A percentile compares a stretch with the other conserved stretches of the same genome.
Conservation (phyloP, 495 filamentous ascomycete species). For the Lasiosphaeria ovina region DNA sequence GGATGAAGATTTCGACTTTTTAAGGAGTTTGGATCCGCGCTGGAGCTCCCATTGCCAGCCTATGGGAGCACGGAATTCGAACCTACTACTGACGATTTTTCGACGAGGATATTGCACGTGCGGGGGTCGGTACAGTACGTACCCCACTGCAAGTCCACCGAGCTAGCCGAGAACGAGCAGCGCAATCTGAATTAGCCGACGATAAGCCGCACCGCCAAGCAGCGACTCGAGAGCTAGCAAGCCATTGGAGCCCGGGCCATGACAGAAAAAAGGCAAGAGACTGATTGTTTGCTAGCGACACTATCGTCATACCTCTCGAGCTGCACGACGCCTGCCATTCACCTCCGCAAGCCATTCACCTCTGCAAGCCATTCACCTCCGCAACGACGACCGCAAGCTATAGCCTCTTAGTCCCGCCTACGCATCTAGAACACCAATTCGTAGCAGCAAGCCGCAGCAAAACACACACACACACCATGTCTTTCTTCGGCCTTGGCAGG, state of each 20-base stretch:
- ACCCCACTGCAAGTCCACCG: too few species aligned
- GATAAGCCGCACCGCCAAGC: too few species aligned
- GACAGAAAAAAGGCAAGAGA: too few species aligned
- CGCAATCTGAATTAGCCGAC: too few species aligned
- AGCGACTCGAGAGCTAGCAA: too few species aligned
- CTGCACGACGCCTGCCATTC: too few species aligned
- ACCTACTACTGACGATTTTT: background rate
- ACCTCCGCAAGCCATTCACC: background rate
- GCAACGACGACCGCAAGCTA: background rate
- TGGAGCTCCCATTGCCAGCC: background rate
- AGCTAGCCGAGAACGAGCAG: too few species aligned
- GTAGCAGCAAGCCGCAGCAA: background rate
- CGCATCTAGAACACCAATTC: background rate
- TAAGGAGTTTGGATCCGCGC: background rate
- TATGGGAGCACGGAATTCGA: background rate
- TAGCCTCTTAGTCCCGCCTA: too few species aligned
- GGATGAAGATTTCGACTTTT: background rate
- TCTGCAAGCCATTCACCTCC: background rate
- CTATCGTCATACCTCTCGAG: too few species aligned
- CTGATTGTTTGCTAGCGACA: too few species aligned
- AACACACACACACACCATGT: conserved; percentile 62
- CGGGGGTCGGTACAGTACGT: too few species aligned
- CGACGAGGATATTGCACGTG: background rate
- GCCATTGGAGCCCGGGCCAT: too few species aligned
- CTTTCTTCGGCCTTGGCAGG: conserved; percentile 85